Base-by-base conservation (phyloP, 1,284 basidiomycete genomes). In the Tilletia indica region DNA sequence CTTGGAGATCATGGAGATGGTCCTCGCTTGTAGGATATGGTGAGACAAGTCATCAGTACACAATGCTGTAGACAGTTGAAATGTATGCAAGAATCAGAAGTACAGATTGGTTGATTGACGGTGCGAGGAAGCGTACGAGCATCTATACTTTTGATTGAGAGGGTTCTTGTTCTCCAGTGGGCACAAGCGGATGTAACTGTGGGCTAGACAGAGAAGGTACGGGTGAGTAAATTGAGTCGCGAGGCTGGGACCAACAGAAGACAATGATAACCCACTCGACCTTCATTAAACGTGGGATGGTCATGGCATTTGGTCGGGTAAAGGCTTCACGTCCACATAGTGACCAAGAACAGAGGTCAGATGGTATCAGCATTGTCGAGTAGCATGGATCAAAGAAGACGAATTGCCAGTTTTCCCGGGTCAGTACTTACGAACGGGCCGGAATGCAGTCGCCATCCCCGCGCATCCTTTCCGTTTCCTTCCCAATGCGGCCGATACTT, bases 391-490 rank as follows among this genome's bases (percentile, higher is more conserved):
- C n/a, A n/a, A n/a, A n/a, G n/a, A n/a, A n/a, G n/a, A n/a, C n/a
- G n/a, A n/a, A n/a, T n/a, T n/a, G n/a, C n/a, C n/a, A 61, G 72
- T n/a, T n/a, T n/a, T n/a, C n/a, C n/a, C n/a, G n/a, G n/a, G n/a
- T 70, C 77, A 80, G n/a, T n/a, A n/a, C n/a, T n/a, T n/a, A 61
- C 77, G 49, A 74, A 83, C 75, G 0, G 71, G 45, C 74, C 82
- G 81, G 79, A 83, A 83, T 47, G 80, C 72, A 14, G 64, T 54
- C 49, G 81, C 77, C 82, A 84, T 80, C 51, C 82, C 80, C 45
- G 42, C 0, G 38, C 61, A 21, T 71, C 63, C 39, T 45, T 21
- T 2, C 72, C 73, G 67, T 72, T 36, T 3, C 38, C 66, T 31
- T 73, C 48, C 48, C 47, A 73, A 64, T 74, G 69, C 11, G 73